These are phyloP conservation scores for Rhipidocladum racemiflorum DNA, from an alignment of 176 grass and related monocot species.

Conservation along the genomic window DNA sequence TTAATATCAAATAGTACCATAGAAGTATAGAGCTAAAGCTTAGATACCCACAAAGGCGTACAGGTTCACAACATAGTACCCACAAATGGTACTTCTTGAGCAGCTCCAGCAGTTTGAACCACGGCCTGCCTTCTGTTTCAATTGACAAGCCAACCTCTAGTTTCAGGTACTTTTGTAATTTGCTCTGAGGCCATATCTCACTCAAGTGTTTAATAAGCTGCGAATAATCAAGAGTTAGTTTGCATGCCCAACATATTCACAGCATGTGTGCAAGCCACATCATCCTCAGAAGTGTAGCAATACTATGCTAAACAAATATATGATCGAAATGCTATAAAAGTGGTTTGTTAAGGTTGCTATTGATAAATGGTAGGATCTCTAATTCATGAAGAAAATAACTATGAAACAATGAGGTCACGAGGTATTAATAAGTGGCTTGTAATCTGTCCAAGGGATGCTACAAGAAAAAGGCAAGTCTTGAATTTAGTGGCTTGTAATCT, in stretches of 20 bases:
- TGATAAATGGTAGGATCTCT: not conserved
- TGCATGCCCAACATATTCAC: not conserved
- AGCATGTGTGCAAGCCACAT: not conserved
- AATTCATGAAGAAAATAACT: not conserved
- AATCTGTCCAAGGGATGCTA: not conserved
- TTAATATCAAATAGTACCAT: not conserved
- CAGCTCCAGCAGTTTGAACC: conserved; percentile 49
- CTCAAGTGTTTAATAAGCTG: conserved; percentile 54
- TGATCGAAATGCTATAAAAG: not conserved
- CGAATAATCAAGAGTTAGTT: conserved; percentile 10
- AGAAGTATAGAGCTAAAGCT: not conserved
- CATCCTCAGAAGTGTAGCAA: no score
- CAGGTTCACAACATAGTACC: not conserved
- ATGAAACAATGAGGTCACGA: not conserved
- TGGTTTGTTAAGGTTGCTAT: not conserved
- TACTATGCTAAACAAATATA: not conserved
- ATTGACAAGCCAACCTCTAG: conserved; percentile 38
- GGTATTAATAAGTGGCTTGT: not conserved
- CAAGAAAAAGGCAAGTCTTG: not conserved
- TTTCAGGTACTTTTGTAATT: conserved; percentile 41
- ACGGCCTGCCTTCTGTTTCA: conserved; percentile 45
- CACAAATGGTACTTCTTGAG: conserved; percentile 55
- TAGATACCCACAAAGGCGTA: not conserved
- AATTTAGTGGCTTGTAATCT: not conserved
- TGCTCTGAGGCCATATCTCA: conserved; percentile 35